A percentile compares a stretch with the other conserved stretches of the same genome.
Evolutionary conservation across 2,329 filamentous ascomycete genomes (phyloP).

Genomic region (Sporothrix brasiliensis): DNA sequence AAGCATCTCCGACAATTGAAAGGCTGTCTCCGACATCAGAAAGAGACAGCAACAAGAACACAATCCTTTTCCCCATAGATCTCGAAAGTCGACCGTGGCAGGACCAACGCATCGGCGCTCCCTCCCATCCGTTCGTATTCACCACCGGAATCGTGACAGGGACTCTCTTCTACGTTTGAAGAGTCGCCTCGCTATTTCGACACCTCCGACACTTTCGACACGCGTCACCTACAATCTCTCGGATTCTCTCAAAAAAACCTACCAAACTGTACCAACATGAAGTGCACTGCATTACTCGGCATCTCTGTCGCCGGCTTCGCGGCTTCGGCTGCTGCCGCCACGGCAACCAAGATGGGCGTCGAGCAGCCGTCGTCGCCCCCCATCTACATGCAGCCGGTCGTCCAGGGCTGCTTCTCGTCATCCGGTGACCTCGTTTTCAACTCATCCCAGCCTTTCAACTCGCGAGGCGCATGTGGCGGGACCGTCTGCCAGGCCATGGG

Average conservation of each 20-base stretch:
- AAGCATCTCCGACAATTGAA: background rate
- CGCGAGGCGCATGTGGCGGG: conserved; percentile 49
- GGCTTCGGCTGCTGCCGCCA: conserved; percentile 27
- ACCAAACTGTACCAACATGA: conserved; percentile 32
- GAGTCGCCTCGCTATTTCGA: background rate
- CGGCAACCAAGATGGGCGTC: conserved; percentile 36
- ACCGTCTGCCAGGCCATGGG: conserved; percentile 49
- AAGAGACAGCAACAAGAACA: background rate
- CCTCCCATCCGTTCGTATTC: background rate
- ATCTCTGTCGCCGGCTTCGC: conserved; percentile 31
- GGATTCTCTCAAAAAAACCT: background rate
- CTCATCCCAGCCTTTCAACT: conserved; percentile 42
- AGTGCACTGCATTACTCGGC: conserved; percentile 33
- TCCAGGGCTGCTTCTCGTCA: conserved; percentile 57
- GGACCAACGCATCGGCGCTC: conserved; percentile 30
- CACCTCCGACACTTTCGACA: background rate
- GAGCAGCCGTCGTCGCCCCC: conserved; percentile 48
- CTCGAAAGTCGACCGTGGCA: conserved; percentile 30
- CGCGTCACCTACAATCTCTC: conserved; percentile 8
- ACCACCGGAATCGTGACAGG: background rate
- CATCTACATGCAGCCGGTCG: conserved; percentile 44
- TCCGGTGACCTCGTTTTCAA: conserved; percentile 46
- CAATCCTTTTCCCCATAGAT: background rate
- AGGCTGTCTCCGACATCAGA: conserved; percentile 3
- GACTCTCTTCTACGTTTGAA: background rate